phyloP scores from a whole-genome alignment of 2,329 filamentous ascomycete species.

The Sclerotiophoma versabilis region DNA sequence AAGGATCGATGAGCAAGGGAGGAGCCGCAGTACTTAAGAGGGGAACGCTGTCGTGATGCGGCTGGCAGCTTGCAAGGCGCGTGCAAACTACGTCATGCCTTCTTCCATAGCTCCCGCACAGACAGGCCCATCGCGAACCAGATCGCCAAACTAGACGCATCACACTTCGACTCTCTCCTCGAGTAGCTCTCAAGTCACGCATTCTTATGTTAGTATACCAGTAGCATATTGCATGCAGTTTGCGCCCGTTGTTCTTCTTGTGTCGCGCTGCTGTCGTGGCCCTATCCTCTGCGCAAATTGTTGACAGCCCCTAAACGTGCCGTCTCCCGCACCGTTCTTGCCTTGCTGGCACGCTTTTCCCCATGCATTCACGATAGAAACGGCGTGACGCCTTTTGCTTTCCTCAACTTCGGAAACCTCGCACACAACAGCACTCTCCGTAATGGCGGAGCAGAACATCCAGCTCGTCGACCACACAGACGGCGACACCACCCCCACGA shows the following conservation, averaged over 20 bases:
- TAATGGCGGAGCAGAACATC: constrained; percentile 68
- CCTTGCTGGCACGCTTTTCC: constrained; percentile 25
- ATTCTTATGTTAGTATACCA: constrained; percentile 7
- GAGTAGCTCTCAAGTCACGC: not conserved
- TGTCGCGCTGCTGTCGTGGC: constrained; percentile 4
- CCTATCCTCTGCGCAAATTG: constrained; percentile 5
- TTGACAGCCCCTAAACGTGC: constrained; percentile 30
- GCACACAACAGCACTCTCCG: not conserved
- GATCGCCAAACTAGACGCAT: constrained; percentile 16
- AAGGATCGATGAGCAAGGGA: constrained; percentile 9
- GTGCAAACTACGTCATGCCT: constrained; percentile 13
- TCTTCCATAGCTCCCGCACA: constrained; percentile 6
- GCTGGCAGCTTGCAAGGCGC: constrained; percentile 6
- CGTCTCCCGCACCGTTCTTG: constrained; percentile 24
- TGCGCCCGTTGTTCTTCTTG: not conserved
- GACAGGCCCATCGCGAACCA: constrained; percentile 14
- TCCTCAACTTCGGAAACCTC: constrained; percentile 5
- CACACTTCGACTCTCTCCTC: not conserved
- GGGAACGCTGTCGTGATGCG: constrained; percentile 26
- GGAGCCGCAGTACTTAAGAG: constrained; percentile 33
- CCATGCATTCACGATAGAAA: constrained; percentile 42
- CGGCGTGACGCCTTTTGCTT: constrained; percentile 29
- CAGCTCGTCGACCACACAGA: constrained; percentile 66
- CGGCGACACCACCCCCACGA: constrained; percentile 43
- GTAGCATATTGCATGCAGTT: not conserved